Evolutionary conservation across 352 stramenopile genomes (phyloP).

Genomic region (Globisporangium iwayamae): DNA sequence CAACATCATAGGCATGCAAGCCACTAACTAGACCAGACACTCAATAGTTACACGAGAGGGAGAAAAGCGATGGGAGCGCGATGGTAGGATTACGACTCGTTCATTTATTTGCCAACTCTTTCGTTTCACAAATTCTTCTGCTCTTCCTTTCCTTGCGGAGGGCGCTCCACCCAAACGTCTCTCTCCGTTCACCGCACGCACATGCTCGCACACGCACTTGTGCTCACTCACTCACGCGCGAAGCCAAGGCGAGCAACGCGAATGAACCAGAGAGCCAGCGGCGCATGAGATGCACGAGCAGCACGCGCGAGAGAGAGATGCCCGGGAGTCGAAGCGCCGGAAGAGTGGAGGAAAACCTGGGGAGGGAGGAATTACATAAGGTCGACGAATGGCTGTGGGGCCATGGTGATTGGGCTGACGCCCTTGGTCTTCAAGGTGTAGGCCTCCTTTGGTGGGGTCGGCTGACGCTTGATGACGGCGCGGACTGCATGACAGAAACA

Average conservation of each 20-base stretch:
- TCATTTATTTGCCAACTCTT: conserved; percentile 51
- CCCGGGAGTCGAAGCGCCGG: not conserved
- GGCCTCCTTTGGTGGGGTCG: conserved; percentile 92
- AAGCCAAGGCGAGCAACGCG: not conserved
- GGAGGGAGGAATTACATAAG: conserved; percentile 90
- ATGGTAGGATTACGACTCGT: conserved; percentile 30
- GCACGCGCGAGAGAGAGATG: not conserved
- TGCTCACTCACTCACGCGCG: not conserved
- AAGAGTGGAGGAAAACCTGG: conserved; percentile 17
- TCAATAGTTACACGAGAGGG: conserved; percentile 1
- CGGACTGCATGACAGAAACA: conserved; percentile 35
- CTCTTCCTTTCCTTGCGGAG: conserved; percentile 7
- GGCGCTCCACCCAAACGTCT: not conserved
- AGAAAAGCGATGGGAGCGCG: conserved; percentile 3
- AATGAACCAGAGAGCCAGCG: not conserved
- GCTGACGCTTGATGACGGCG: conserved; percentile 94
- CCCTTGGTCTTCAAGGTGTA: conserved; percentile 94
- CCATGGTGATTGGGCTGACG: conserved; percentile 93
- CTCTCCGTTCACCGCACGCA: not conserved
- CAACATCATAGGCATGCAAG: not conserved
- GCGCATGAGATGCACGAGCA: not conserved
- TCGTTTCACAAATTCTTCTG: conserved; percentile 22
- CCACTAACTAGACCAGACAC: not conserved
- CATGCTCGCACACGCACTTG: not conserved
- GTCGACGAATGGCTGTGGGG: conserved; percentile 97